phyloP scores from a whole-genome alignment of 306 rosid genomes.

The Rosa multiflora region DNA sequence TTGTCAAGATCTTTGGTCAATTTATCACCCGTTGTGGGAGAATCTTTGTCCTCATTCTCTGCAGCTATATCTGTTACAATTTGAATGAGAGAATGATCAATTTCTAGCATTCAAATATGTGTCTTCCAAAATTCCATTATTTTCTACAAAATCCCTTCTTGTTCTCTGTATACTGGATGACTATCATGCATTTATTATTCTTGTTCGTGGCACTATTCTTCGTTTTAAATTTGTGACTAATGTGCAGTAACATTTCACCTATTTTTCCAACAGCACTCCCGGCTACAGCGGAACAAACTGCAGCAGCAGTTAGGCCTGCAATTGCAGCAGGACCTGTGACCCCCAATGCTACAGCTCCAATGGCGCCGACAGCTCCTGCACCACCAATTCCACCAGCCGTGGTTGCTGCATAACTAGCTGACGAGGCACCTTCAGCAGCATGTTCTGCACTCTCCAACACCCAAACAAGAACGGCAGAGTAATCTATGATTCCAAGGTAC shows the following conservation, averaged over 20 bases:
- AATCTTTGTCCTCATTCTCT: slow-evolving; percentile 58
- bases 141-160: no score
- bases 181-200: not conserved
- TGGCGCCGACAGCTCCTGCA: slow-evolving; percentile 74
- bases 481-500: slow-evolving; percentile 82
- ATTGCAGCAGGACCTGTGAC: slow-evolving; percentile 79
- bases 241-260: slow-evolving; percentile 5
- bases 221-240: not conserved
- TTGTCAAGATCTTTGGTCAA: slow-evolving; percentile 69
- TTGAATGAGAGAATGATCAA: not conserved
- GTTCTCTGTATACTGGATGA: not conserved
- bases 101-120: not conserved
- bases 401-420: slow-evolving; percentile 58
- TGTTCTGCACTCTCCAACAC: slow-evolving; percentile 85
- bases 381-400: slow-evolving; percentile 64
- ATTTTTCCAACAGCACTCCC: slow-evolving; percentile 34
- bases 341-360: slow-evolving; percentile 86
- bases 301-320: slow-evolving; percentile 82
- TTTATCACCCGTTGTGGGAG: slow-evolving; percentile 55
- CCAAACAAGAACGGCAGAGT: slow-evolving; percentile 79
- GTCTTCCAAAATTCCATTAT: not conserved
- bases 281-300: slow-evolving; percentile 76
- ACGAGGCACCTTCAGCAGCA: slow-evolving; percentile 37
- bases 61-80: slow-evolving; percentile 45
- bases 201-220: not conserved